phyloP scores from a whole-genome alignment of 192 early-diverging fungal species.

The Lobosporangium transversale region DNA sequence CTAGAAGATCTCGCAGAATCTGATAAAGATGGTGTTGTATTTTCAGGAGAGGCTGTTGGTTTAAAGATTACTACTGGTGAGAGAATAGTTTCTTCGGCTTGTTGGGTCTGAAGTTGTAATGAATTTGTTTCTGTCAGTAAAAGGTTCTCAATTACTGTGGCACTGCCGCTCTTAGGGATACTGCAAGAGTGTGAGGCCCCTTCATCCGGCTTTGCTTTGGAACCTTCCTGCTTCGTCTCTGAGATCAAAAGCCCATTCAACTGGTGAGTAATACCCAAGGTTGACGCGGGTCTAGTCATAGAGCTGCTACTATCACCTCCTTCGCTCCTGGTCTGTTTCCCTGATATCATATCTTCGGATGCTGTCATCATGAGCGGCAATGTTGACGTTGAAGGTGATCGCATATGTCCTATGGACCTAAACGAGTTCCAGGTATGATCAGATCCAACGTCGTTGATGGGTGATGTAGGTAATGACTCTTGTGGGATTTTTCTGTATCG shows the following conservation, averaged over 20 bases:
- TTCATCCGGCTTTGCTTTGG: not conserved
- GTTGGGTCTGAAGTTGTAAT: not conserved
- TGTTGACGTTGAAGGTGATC: constrained; percentile 40
- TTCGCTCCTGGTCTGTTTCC: not conserved
- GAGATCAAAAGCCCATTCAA: constrained; percentile 25
- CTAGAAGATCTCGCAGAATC: not conserved
- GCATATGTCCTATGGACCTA: constrained; percentile 34
- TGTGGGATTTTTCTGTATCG: constrained; percentile 24
- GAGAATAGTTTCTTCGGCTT: constrained; percentile 23
- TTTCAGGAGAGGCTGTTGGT: not conserved
- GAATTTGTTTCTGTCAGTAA: constrained; percentile 10
- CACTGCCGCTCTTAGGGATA: not conserved
- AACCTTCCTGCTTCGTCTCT: not conserved
- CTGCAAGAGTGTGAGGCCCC: not conserved
- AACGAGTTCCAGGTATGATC: constrained; percentile 30
- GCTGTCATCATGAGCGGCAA: constrained; percentile 16
- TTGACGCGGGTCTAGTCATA: constrained; percentile 13
- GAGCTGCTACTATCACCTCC: not conserved
- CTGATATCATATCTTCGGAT: constrained; percentile 1
- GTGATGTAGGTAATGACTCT: constrained; percentile 36
- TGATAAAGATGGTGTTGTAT: not conserved
- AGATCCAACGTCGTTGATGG: constrained; percentile 12
- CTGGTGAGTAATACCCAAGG: not conserved
- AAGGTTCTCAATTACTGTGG: constrained; percentile 11
- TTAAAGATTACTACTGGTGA: constrained; percentile 26